Evolutionary conservation across 2,329 filamentous ascomycete species (phyloP).

Genomic region (Bipolaris bicolor): DNA sequence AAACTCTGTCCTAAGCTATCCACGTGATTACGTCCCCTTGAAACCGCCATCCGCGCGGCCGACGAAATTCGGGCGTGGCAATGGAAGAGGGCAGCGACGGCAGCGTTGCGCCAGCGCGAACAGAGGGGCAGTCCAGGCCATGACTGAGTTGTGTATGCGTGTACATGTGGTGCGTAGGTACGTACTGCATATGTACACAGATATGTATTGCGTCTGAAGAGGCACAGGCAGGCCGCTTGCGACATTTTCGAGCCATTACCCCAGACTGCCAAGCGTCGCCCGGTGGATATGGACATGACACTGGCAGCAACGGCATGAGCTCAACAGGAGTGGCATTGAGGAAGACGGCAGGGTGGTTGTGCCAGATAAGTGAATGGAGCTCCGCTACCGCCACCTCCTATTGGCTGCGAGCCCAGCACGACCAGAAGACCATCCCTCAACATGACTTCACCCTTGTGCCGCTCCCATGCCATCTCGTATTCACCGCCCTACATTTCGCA

Average conservation of each 20-base stretch:
- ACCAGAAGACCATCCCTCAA: conserved; percentile 12
- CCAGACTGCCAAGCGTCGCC: not conserved
- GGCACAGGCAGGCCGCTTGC: too few relatives aligned
- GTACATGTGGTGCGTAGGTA: too few relatives aligned
- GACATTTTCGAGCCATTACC: not conserved
- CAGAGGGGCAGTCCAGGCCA: too few relatives aligned
- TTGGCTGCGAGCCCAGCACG: conserved; percentile 9
- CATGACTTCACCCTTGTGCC: conserved; percentile 14
- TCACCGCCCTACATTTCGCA: conserved; percentile 6
- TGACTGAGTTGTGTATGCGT: too few relatives aligned
- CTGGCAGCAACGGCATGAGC: not conserved
- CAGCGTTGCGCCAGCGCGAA: too few relatives aligned
- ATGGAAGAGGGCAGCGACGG: too few relatives aligned
- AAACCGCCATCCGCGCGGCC: not conserved
- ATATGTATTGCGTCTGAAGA: too few relatives aligned
- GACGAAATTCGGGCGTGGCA: not conserved
- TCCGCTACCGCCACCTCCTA: conserved; percentile 12
- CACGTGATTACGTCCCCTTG: not conserved
- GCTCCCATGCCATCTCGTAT: conserved; percentile 21
- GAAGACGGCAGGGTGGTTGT: not conserved
- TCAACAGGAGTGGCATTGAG: not conserved
- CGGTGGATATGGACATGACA: not conserved
- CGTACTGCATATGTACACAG: too few relatives aligned
- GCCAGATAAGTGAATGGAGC: not conserved
- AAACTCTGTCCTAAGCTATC: not conserved